Conservation (phyloP, 2,329 filamentous ascomycete genomes). For the Colletotrichum abscissum region DNA sequence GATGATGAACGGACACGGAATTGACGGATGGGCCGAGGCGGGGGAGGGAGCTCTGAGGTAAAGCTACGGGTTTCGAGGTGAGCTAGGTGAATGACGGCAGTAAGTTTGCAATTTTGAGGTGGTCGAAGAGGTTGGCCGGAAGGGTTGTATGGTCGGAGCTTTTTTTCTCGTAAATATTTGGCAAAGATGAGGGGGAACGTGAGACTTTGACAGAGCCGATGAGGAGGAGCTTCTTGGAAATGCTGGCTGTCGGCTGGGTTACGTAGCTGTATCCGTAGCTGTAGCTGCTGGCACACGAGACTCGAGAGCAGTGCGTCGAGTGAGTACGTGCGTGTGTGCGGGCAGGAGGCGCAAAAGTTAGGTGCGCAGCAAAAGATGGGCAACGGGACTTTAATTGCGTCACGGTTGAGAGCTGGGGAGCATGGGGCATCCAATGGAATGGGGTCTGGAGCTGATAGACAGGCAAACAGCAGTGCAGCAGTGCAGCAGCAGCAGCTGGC, state of each 20-base stretch:
- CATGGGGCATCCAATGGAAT: neutral
- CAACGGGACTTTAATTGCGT: conserved; percentile 33
- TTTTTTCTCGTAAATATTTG: neutral
- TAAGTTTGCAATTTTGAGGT: neutral
- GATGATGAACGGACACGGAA: conserved; percentile 4
- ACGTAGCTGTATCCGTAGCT: neutral
- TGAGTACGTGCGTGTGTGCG: neutral
- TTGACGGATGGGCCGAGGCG: conserved; percentile 4
- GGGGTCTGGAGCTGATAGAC: neutral
- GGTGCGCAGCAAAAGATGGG: conserved; percentile 5
- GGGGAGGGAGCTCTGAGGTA: conserved; percentile 5
- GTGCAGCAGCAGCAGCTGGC: neutral
- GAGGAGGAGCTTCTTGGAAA: neutral
- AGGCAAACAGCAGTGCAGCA: neutral
- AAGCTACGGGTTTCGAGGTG: neutral
- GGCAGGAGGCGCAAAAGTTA: conserved; percentile 8
- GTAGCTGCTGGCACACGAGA: neutral
- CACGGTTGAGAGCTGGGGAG: conserved; percentile 21
- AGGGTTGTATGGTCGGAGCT: neutral
- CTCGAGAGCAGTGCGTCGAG: neutral
- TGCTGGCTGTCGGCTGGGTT: neutral
- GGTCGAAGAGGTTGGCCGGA: neutral
- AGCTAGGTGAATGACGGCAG: neutral
- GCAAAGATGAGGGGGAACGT: neutral
- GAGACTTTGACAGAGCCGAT: neutral